phyloP scores from a whole-genome alignment of 2,329 filamentous ascomycete genomes.

The Trematosphaeria pertusa region DNA sequence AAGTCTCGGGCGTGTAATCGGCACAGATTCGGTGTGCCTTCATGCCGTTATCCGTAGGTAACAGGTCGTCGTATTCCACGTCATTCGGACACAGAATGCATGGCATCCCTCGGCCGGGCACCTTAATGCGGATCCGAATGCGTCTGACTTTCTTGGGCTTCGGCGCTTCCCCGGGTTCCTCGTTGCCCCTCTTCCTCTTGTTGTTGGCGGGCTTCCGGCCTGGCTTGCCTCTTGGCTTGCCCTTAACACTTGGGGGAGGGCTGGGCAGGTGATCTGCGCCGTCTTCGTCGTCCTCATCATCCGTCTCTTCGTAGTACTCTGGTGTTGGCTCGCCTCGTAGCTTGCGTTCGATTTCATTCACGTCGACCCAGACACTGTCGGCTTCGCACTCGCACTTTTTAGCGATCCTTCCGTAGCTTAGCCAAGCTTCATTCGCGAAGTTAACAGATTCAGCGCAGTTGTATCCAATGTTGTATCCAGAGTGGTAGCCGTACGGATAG shows the following conservation, averaged over 20 bases:
- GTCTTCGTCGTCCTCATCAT: constrained; percentile 70
- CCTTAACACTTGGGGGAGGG: constrained; percentile 76
- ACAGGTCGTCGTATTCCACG: constrained; percentile 78
- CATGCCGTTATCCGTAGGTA: constrained; percentile 86
- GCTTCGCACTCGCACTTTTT: constrained; percentile 97
- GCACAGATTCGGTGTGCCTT: constrained; percentile 90
- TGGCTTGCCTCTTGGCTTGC: constrained; percentile 72
- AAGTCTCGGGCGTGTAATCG: constrained; percentile 90
- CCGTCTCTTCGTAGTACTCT: constrained; percentile 81
- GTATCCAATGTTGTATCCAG: constrained; percentile 96
- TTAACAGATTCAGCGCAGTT: constrained; percentile 99
- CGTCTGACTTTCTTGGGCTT: constrained; percentile 74
- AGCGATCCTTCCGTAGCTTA: constrained; percentile 92
- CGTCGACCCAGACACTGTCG: constrained; percentile 98
- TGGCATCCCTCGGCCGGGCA: constrained; percentile 75
- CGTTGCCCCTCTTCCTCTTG: constrained; percentile 54
- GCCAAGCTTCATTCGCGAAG: constrained; percentile 93
- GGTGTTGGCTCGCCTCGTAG: constrained; percentile 82
- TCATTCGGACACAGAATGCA: constrained; percentile 95
- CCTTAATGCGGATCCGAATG: constrained; percentile 75
- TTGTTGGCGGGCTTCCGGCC: constrained; percentile 75
- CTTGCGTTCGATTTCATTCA: constrained; percentile 94
- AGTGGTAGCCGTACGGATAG: constrained; percentile 98
- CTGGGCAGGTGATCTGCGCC: constrained; percentile 71
- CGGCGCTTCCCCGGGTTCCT: constrained; percentile 52